phyloP scores from a whole-genome alignment of 1,284 basidiomycete species.

The Neonothopanus nambi region DNA sequence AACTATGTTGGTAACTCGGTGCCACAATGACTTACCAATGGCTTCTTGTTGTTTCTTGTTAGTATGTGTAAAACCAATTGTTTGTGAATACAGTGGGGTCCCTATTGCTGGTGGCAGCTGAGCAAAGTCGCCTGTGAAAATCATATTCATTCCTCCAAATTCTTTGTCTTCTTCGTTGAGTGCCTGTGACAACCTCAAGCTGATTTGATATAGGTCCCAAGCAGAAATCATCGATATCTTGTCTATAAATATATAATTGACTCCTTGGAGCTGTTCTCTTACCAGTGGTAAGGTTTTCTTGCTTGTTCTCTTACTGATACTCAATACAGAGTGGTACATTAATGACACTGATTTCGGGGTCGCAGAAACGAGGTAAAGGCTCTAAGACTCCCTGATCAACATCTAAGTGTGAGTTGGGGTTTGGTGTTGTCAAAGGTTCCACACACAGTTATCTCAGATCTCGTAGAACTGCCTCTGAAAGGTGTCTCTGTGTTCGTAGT shows the following conservation, averaged over 20 bases:
- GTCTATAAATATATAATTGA: slow-evolving; percentile 21
- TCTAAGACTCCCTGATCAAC: too few relatives aligned
- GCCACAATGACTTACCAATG: slow-evolving; percentile 16
- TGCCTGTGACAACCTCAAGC: slow-evolving; percentile 11
- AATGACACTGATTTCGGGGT: too few relatives aligned
- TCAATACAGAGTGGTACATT: slow-evolving; percentile 30
- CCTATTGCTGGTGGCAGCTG: slow-evolving; percentile 12
- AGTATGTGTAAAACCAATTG: too few relatives aligned
- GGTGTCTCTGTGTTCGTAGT: too few relatives aligned
- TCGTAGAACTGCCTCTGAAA: too few relatives aligned
- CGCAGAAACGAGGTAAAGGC: too few relatives aligned
- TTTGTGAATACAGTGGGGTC: slow-evolving; percentile 1
- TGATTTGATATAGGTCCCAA: too few relatives aligned
- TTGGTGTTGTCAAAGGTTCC: too few relatives aligned
- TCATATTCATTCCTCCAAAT: slow-evolving; percentile 20
- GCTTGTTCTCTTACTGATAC: slow-evolving; percentile 18
- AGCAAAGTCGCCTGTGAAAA: slow-evolving; percentile 22
- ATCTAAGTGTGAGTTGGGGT: too few relatives aligned
- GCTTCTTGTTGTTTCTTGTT: too few relatives aligned
- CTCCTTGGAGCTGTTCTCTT: slow-evolving; percentile 1
- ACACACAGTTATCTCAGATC: too few relatives aligned
- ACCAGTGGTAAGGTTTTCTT: not conserved
- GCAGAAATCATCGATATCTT: too few relatives aligned
- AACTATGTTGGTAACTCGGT: slow-evolving; percentile 24
- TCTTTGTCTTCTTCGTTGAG: not conserved